These are phyloP conservation scores for Aspergillus ostianus DNA, from an alignment of 495 filamentous ascomycete genomes.

Conservation along the genomic window DNA sequence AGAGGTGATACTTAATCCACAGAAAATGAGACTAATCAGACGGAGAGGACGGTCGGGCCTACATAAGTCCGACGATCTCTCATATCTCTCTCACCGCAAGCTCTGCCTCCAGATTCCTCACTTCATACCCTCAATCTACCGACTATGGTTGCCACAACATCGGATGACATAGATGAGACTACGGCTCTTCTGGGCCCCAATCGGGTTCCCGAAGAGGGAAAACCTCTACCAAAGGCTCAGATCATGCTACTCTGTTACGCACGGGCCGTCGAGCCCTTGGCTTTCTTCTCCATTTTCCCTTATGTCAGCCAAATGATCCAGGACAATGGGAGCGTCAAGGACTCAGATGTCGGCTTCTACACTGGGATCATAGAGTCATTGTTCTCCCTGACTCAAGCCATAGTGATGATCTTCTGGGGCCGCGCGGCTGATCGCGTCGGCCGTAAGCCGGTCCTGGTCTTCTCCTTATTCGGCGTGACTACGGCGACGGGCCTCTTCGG, in stretches of 20 bases:
- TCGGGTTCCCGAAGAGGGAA: conserved; percentile 12
- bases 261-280: conserved; percentile 67
- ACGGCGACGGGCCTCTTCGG: conserved; percentile 60
- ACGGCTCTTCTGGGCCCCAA: too few species aligned
- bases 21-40: too few species aligned
- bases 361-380: conserved; percentile 69
- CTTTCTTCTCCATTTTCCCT: conserved; percentile 74
- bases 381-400: conserved; percentile 66
- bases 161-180: too few species aligned
- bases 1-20: too few species aligned
- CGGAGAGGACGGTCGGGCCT: too few species aligned
- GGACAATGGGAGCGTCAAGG: conserved; percentile 52
- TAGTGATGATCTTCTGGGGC: conserved; percentile 62
- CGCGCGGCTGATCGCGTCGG: conserved; percentile 62
- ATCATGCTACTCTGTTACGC: conserved; percentile 66
- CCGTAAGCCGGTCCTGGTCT: conserved; percentile 64
- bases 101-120: too few species aligned
- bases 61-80: too few species aligned
- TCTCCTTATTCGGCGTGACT: conserved; percentile 58
- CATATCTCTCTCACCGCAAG: too few species aligned
- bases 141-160: too few species aligned
- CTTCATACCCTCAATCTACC: too few species aligned
- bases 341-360: conserved; percentile 68
- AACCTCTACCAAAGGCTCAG: conserved; percentile 56
- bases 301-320: conserved; percentile 72